Evolutionary conservation across 768 basidiomycete genomes (phyloP).

Genomic region (Cyclocybe cylindracea): DNA sequence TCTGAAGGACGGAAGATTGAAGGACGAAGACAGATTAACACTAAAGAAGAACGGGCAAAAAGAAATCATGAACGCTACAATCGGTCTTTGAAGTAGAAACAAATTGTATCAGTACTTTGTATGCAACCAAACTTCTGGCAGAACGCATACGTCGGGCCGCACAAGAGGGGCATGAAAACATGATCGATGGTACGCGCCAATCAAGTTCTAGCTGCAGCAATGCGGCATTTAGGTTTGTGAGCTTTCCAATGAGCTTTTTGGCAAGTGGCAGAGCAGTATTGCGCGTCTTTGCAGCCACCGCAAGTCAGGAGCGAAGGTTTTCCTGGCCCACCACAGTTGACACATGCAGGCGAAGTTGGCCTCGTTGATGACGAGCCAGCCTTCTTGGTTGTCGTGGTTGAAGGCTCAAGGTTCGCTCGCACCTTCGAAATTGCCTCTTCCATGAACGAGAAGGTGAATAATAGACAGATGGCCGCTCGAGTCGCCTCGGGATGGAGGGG

Average conservation of each 20-base stretch:
- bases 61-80: no score
- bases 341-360: background rate
- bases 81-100: no score
- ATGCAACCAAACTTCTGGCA: no score
- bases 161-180: no score
- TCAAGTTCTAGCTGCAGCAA: no score
- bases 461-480: slow-evolving; percentile 50
- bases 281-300: slow-evolving; percentile 32
- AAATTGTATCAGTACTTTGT: no score
- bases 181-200: no score
- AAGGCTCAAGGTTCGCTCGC: background rate
- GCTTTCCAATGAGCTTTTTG: slow-evolving; percentile 45
- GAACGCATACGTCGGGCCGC: no score
- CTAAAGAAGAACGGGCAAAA: no score
- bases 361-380: background rate
- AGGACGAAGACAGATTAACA: no score
- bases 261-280: slow-evolving; percentile 43
- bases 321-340: slow-evolving; percentile 14
- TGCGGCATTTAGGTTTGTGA: slow-evolving; percentile 37
- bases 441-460: slow-evolving; percentile 54
- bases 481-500: slow-evolving; percentile 44
- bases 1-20: slow-evolving; percentile 33
- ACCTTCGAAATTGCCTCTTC: slow-evolving; percentile 25
- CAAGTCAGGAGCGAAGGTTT: slow-evolving; percentile 30
- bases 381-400: background rate